These are phyloP conservation scores for Cladosporium sp. DNA, from an alignment of 2,329 filamentous ascomycete genomes.

Conservation along the genomic window DNA sequence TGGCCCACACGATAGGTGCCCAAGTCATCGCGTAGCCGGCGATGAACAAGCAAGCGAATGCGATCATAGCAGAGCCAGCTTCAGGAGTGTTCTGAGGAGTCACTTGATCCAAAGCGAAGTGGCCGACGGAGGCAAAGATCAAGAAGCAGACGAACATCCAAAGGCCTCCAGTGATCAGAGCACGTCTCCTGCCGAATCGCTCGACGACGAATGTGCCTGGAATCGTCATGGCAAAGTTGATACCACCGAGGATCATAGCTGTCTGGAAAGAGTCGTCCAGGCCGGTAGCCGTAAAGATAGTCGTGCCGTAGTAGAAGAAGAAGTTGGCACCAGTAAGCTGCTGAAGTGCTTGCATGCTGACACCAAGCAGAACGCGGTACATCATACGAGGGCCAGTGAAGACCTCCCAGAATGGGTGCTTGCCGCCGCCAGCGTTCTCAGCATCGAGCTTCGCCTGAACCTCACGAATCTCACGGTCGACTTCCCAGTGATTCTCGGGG, in stretches of 20 bases:
- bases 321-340: slow-evolving; percentile 70
- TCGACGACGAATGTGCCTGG: slow-evolving; percentile 50
- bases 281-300: slow-evolving; percentile 45
- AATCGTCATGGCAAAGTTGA: slow-evolving; percentile 51
- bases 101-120: slow-evolving; percentile 42
- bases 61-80: slow-evolving; percentile 62
- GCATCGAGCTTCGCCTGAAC: slow-evolving; percentile 58
- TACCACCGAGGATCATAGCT: slow-evolving; percentile 49
- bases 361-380: slow-evolving; percentile 63
- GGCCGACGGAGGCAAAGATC: slow-evolving; percentile 49
- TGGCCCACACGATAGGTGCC: slow-evolving; percentile 69
- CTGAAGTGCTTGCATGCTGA: slow-evolving; percentile 64
- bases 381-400: slow-evolving; percentile 66
- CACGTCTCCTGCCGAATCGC: slow-evolving; percentile 46
- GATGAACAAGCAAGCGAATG: slow-evolving; percentile 69
- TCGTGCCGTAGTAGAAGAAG: slow-evolving; percentile 59
- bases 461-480: slow-evolving; percentile 55
- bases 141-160: slow-evolving; percentile 62
- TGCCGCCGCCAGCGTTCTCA: slow-evolving; percentile 47
- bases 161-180: slow-evolving; percentile 46
- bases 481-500: slow-evolving; percentile 54
- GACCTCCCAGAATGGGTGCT: slow-evolving; percentile 65
- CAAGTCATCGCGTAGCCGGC: slow-evolving; percentile 67
- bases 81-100: slow-evolving; percentile 38
- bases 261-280: slow-evolving; percentile 47